Evolutionary conservation across 768 basidiomycete genomes (phyloP), one percentile per base, ranked within the genome.

Genomic region (Pleurotus eryngii): DNA sequence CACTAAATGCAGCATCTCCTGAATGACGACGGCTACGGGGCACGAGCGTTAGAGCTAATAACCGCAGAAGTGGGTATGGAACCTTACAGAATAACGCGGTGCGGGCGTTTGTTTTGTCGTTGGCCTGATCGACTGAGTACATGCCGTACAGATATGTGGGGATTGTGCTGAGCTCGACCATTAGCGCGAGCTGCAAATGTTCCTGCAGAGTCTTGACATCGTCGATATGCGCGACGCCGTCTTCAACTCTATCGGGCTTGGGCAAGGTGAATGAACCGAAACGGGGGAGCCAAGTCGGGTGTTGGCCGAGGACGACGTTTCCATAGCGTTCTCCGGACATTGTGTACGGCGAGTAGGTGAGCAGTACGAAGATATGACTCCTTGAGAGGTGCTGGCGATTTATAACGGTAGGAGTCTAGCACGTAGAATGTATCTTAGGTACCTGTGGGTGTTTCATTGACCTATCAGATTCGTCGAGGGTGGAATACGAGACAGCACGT

Each of bases 1-100:
- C 46, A 57, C 59, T 20, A 68, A 61, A 59, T 68, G 67, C 45
- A 68, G 60, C 66, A 68, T 68, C 46, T 68, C 67, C 58, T 68
- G 61, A 5, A 60, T 57, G 45, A 66, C 63, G 24, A 68, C 62
- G 20, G 61, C 67, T 68, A 48, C 35, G 18, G 43, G 15, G 3
- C 14, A 3, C 46, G 15, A 37, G 12, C 22, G 45, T 14, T 27
- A 54, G 27, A 3, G 9, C 22, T 24, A 4, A 5, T 8, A 26
- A 14, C 24, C 49, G 15, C 3, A n/a, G 30, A 30, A 30, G 9
- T 30, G 30, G 30, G 30, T 11, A 38, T 46, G 56, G 27, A 18
- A 59, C 59, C 59, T 26, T 55, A 60, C 57, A 63, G 48, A 27
- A 60, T 40, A 22, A 39, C 55, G 37, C 59, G 47, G 5, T 55